Base-by-base conservation (phyloP, 2,329 filamentous ascomycete species). In the Diaporthe citriasiana region DNA sequence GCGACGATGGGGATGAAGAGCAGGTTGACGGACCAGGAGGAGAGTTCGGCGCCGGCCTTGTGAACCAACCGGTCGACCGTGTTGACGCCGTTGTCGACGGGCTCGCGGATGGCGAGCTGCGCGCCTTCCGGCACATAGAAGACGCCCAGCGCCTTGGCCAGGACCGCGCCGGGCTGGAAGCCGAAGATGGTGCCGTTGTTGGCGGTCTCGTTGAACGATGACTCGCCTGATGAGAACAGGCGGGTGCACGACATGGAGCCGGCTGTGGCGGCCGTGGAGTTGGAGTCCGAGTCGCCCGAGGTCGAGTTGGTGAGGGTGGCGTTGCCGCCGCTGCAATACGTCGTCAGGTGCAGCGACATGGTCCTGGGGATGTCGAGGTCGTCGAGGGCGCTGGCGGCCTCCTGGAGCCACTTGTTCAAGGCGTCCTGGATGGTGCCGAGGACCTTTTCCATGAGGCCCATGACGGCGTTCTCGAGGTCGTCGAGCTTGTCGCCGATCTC, bases 1-100 rank as follows among this genome's bases (percentile, higher is more conserved):
- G 27, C 74, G 59, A 75, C 74, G 72, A 75, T 75, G 53, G 74
- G 74, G 42, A 71, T 59, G 59, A 75, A 75, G 40, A 75, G 68
- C 10, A 75, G 68, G 35, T 73, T 63, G 71, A 69, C 42, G 42
- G 71, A 25, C 74, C 74, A 75, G 59, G 57, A 55, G 27, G 71
- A 47, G 22, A 75, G 35, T 12, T 75, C 71, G 45, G 50, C 47
- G 12, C 59, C 72, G 35, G 74, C 74, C 59, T 68, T 55, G 27
- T 71, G 71, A 19, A 73, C 27, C 45, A 75, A 68, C 19, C 40
- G 70, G 59, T 73, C 66, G 71, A 73, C 74, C n/a, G 35, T 60
- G 71, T 75, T 71, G 51, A 69, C 59, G 42, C 66, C 71, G 59
- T 42, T 69, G 68, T 75, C 74, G 45, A 75, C 72, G 4, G 74